A percentile compares a stretch with the other conserved stretches of the same genome.
Conservation (phyloP, 768 basidiomycete species). For the Kondoa malvinella region DNA sequence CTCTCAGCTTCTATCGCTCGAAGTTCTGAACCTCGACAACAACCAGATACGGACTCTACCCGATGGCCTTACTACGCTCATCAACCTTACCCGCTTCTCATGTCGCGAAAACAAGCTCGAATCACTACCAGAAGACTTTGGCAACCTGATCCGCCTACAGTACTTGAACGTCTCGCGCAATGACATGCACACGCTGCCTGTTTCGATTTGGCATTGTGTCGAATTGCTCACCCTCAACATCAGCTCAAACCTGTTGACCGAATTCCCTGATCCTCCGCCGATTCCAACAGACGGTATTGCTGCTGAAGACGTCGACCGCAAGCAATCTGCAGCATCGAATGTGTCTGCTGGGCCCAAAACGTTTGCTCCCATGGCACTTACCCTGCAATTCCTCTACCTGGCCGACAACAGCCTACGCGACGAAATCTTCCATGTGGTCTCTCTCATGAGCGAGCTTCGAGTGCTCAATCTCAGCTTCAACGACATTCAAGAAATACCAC, state of each 20-base stretch:
- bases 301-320: slow-evolving; percentile 33
- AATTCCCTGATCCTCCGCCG: slow-evolving; percentile 46
- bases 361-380: slow-evolving; percentile 44
- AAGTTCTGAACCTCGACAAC: slow-evolving; percentile 57
- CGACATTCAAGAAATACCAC: slow-evolving; percentile 72
- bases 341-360: slow-evolving; percentile 12
- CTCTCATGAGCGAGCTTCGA: slow-evolving; percentile 54
- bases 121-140: slow-evolving; percentile 56
- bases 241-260: slow-evolving; percentile 66
- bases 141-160: slow-evolving; percentile 54
- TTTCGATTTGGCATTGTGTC: slow-evolving; percentile 65
- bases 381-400: slow-evolving; percentile 61
- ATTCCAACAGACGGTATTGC: background rate
- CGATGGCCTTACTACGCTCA: slow-evolving; percentile 59
- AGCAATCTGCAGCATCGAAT: slow-evolving; percentile 31
- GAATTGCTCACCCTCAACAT: slow-evolving; percentile 58
- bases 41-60: slow-evolving; percentile 74
- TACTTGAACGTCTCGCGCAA: slow-evolving; percentile 80
- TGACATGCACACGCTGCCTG: slow-evolving; percentile 57
- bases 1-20: slow-evolving; percentile 56
- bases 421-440: slow-evolving; percentile 56
- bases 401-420: slow-evolving; percentile 78
- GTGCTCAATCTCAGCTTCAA: slow-evolving; percentile 90
- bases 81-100: slow-evolving; percentile 52
- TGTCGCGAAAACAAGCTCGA: slow-evolving; percentile 83